phyloP scores from a whole-genome alignment of 768 basidiomycete species.

The Rhodocollybia butyracea region DNA sequence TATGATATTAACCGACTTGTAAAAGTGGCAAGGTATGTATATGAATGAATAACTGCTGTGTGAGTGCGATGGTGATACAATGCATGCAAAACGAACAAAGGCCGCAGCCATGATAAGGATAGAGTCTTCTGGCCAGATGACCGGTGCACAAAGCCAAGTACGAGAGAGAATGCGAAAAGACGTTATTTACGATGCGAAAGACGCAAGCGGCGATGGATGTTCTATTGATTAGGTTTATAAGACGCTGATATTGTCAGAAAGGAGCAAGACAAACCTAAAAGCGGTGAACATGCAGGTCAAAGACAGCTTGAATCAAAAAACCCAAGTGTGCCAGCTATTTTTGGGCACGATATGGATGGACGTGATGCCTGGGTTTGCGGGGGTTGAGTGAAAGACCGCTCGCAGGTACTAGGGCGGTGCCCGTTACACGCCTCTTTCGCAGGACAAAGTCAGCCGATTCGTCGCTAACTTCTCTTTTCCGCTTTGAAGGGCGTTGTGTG shows the following conservation, averaged over 20 bases:
- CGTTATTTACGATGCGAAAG: constrained; percentile 1
- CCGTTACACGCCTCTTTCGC: constrained; percentile 16
- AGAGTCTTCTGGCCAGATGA: neutral
- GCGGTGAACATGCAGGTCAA: neutral
- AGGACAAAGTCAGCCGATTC: constrained; percentile 13
- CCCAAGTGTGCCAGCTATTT: neutral
- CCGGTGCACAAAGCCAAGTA: neutral
- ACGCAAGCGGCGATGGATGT: too few species aligned
- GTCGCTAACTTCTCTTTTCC: constrained; percentile 40
- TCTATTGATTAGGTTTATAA: too few species aligned
- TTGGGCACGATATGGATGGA: constrained; percentile 5
- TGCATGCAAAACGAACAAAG: constrained; percentile 6
- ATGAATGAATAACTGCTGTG: constrained; percentile 4
- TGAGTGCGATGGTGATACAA: constrained; percentile 8
- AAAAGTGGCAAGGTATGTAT: constrained; percentile 4
- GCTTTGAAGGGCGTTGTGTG: constrained; percentile 43
- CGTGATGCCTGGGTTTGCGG: constrained; percentile 2
- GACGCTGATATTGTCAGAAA: neutral
- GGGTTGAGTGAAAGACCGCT: constrained; percentile 5
- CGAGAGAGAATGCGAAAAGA: neutral
- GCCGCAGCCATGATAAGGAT: constrained; percentile 6
- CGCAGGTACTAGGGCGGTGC: neutral
- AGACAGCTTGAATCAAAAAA: neutral
- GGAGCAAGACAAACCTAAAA: constrained; percentile 1
- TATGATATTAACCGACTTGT: constrained; percentile 1